Evolutionary conservation across 257 asterid genomes (phyloP).

Genomic region (Solanum medicagineum): DNA sequence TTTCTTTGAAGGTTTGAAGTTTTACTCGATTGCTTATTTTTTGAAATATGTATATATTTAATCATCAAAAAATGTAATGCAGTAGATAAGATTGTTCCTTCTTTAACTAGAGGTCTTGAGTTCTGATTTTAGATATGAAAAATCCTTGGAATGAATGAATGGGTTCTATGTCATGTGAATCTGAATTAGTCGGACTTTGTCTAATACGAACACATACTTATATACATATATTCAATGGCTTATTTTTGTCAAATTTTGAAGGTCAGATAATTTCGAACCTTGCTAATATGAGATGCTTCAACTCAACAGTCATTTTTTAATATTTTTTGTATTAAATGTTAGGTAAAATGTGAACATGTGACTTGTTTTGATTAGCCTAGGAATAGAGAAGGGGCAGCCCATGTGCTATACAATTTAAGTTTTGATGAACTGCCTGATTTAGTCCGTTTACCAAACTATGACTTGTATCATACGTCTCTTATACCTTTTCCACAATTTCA

Average conservation of each 20-base stretch:
- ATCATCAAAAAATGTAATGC: no score
- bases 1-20: not conserved
- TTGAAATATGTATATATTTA: no score
- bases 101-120: no score
- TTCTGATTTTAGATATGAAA: no score
- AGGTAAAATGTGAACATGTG: not conserved
- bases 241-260: not conserved
- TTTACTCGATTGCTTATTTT: no score
- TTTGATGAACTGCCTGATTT: not conserved
- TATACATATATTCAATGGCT: not conserved
- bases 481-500: not conserved
- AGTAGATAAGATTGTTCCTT: no score
- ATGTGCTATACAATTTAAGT: conserved; percentile 1
- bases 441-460: not conserved
- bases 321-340: not conserved
- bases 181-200: no score
- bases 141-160: no score
- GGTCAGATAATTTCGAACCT: not conserved
- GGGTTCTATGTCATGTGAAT: no score
- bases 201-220: no score
- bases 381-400: not conserved
- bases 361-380: conserved; percentile 1
- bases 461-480: not conserved
- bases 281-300: not conserved
- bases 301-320: fast-evolving